Conservation (phyloP, 2,329 filamentous ascomycete species). For the Aspergillus pseudoterreus region DNA sequence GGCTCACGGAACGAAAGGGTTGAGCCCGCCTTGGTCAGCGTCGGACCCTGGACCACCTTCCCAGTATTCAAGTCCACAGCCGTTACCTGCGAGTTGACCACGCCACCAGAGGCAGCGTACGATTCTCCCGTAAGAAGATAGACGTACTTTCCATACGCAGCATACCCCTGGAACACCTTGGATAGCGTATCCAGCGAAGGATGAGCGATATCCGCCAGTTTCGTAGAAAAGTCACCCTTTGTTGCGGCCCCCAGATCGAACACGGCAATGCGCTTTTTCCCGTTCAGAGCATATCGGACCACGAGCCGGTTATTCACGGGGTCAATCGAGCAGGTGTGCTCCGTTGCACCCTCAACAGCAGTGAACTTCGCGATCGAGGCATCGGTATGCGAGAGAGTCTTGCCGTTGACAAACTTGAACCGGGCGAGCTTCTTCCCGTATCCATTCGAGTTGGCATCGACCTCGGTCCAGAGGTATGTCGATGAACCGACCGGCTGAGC, state of each 20-base stretch:
- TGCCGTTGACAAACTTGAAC: constrained; percentile 19
- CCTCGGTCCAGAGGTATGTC: constrained; percentile 21
- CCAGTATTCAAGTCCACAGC: constrained; percentile 19
- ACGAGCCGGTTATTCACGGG: constrained; percentile 14
- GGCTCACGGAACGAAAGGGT: constrained; percentile 18
- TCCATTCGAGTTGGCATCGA: constrained; percentile 17
- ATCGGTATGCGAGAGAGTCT: not conserved
- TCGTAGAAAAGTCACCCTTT: constrained; percentile 13
- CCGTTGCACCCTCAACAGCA: not conserved
- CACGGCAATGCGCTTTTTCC: not conserved
- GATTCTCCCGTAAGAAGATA: not conserved
- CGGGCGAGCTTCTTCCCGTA: constrained; percentile 18
- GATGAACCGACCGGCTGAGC: constrained; percentile 12
- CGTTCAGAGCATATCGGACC: constrained; percentile 10
- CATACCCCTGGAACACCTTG: constrained; percentile 5
- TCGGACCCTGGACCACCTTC: constrained; percentile 15
- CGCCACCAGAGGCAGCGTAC: not conserved
- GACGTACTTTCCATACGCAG: not conserved
- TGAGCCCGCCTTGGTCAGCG: constrained; percentile 17
- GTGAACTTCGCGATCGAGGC: not conserved
- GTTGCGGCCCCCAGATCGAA: not conserved
- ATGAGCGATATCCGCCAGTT: constrained; percentile 14
- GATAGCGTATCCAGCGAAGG: constrained; percentile 9
- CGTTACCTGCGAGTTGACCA: constrained; percentile 16
- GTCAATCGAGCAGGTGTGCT: constrained; percentile 10